Evolutionary conservation across 129 eudicot species (phyloP).

Genomic region (Chrysanthemum makinoi): DNA sequence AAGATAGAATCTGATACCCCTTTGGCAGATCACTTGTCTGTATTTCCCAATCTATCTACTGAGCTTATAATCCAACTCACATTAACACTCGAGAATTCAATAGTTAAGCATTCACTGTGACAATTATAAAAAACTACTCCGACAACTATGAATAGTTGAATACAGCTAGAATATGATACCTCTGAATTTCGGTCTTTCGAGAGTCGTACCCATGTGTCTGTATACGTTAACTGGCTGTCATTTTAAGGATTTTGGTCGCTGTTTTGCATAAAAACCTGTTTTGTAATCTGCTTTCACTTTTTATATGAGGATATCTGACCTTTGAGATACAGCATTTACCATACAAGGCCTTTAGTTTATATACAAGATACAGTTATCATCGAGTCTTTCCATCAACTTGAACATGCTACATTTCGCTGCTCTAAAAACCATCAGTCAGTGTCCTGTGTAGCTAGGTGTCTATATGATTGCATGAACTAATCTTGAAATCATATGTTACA

Average conservation of each 20-base stretch:
- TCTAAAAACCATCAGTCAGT: neutral
- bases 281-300: neutral
- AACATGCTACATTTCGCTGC: neutral
- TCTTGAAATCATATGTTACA: slow-evolving; percentile 34
- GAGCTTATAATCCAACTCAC: too few relatives aligned
- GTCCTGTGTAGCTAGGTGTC: neutral
- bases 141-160: too few relatives aligned
- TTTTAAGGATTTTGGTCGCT: neutral
- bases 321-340: neutral
- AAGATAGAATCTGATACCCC: too few relatives aligned
- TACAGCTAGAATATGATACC: neutral
- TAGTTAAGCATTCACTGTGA: too few relatives aligned
- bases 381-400: neutral
- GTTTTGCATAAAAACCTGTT: neutral
- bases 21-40: too few relatives aligned
- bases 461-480: slow-evolving; percentile 8
- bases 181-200: neutral
- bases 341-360: neutral
- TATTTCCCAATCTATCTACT: too few relatives aligned
- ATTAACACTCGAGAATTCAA: too few relatives aligned
- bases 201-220: neutral
- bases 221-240: neutral
- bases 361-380: neutral
- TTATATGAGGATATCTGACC: neutral
- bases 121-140: too few relatives aligned